These are phyloP conservation scores for Clavispora carvajalis DNA, from an alignment of 805 yeast genomes.

Conservation along the genomic window DNA sequence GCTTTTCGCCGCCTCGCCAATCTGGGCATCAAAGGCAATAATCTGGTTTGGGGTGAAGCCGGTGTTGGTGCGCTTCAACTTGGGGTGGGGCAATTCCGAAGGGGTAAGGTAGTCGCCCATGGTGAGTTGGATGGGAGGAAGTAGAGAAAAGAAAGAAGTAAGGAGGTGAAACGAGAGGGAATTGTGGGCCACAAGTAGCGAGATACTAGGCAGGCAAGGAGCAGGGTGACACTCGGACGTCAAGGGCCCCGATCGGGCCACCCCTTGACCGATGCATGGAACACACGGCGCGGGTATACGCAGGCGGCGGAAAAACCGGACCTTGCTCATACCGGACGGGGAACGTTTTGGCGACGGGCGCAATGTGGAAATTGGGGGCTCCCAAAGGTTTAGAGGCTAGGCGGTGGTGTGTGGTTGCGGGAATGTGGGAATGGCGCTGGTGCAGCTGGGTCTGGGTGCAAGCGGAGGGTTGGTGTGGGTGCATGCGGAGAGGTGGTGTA, in stretches of 20 bases:
- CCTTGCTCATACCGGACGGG: no score
- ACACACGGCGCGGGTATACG: neutral
- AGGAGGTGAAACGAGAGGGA: neutral
- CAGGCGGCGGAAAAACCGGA: neutral
- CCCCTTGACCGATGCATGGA: conserved; percentile 1
- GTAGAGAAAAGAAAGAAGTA: neutral
- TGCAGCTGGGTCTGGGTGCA: no score
- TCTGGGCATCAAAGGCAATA: conserved; percentile 71
- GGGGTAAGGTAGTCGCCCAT: conserved; percentile 39
- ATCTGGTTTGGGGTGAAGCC: conserved; percentile 92
- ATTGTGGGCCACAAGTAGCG: no score
- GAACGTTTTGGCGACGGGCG: no score
- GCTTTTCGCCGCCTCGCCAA: conserved; percentile 73
- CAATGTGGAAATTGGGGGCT: no score
- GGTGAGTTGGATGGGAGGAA: neutral
- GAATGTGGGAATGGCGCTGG: no score
- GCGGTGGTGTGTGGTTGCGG: no score
- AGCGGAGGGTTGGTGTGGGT: no score
- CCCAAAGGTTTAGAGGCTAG: no score
- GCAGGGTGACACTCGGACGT: neutral
- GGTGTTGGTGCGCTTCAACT: conserved; percentile 71
- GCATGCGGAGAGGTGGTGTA: no score
- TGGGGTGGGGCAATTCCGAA: conserved; percentile 33
- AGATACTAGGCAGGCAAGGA: no score
- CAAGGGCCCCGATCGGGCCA: neutral